Base-by-base conservation (phyloP, 1,284 basidiomycete species). In the Bondarzewia mesenterica region DNA sequence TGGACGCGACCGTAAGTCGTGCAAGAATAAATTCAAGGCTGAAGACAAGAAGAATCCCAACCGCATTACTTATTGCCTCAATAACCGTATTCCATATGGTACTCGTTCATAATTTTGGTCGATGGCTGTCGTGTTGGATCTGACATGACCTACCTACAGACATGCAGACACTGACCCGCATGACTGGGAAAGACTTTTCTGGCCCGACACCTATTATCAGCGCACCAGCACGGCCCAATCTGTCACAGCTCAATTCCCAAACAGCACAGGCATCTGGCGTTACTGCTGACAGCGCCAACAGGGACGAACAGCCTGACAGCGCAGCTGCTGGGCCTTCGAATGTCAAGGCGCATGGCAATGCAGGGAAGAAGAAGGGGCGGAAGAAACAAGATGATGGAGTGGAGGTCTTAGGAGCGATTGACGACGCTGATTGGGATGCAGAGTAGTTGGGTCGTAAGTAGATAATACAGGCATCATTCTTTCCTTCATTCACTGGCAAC, bases 1-100 rank as follows among this genome's bases (percentile, higher is more conserved):
- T 23, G 84, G 85, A 15, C 82, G 92, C n/a, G 86, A 89, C 58
- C 76, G 92, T 15, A 88, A 85, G 57, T 82, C 89, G 41, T 93
- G 93, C 66, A 92, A 92, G 66, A 85, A 86, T 59, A 95, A 95
- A 63, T 94, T 91, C 72, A 91, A 88, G 57, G 74, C 80, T 0
- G 91, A 94, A 63, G 92, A 94, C 62, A 87, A 80, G 65, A 80
- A 75, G 58, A 84, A 92, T 59, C 74, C 82, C 22, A 73, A 69
- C 16, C 73, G 84, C 40, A 86, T 89, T 50, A 81, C 78, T 48
- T 71, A 76, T 51, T 84, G 76, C 58, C 64, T 89, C 16, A 78
- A 78, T 46, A 80, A 85, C 57, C 75, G 78, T 50, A 71, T 75
- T 42, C 84, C 85, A 45, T 82, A 85, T 52, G 85, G 85, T 87